Conservation (phyloP, 2,329 filamentous ascomycete species). For the Phaeoacremonium minimum region DNA sequence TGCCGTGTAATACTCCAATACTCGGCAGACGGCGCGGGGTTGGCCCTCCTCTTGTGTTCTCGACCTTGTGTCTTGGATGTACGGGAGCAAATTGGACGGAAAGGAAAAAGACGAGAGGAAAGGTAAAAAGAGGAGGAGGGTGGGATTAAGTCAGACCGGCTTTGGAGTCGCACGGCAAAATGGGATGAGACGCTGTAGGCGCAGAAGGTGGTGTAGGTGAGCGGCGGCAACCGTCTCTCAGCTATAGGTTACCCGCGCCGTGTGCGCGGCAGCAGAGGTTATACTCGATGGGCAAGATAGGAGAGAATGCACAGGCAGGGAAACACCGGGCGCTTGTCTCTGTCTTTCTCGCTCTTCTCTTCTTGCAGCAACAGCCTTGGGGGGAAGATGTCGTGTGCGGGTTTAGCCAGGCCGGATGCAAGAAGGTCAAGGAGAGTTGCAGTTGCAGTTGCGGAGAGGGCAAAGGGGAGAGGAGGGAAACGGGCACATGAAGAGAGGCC, state of each 20-base stretch:
- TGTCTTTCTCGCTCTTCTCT: too few relatives aligned
- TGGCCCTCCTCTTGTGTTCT: slow-evolving; percentile 1
- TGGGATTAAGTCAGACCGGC: slow-evolving; percentile 9
- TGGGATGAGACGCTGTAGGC: slow-evolving; percentile 17
- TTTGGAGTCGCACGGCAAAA: slow-evolving; percentile 12
- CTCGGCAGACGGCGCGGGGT: slow-evolving; percentile 7
- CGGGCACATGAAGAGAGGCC: slow-evolving; percentile 10
- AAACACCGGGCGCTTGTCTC: too few relatives aligned
- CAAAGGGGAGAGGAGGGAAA: slow-evolving; percentile 9
- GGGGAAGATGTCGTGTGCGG: slow-evolving; percentile 5
- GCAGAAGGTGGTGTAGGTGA: slow-evolving; percentile 22
- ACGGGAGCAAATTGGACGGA: not conserved
- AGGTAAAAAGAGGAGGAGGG: slow-evolving; percentile 8
- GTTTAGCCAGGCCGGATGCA: slow-evolving; percentile 6
- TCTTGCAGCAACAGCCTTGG: slow-evolving; percentile 20
- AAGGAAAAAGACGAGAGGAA: slow-evolving; percentile 7
- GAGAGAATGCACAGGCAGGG: too few relatives aligned
- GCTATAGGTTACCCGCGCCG: slow-evolving; percentile 17
- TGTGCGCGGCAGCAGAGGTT: slow-evolving; percentile 16
- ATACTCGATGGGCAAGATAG: too few relatives aligned
- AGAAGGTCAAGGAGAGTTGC: slow-evolving; percentile 2
- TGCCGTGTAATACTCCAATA: slow-evolving; percentile 9
- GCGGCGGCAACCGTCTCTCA: slow-evolving; percentile 23
- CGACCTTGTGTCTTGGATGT: not conserved
- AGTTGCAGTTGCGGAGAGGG: slow-evolving; percentile 9